These are phyloP conservation scores for Musa schizocarpa DNA, from an alignment of 176 grass and related monocot genomes.

Conservation along the genomic window DNA sequence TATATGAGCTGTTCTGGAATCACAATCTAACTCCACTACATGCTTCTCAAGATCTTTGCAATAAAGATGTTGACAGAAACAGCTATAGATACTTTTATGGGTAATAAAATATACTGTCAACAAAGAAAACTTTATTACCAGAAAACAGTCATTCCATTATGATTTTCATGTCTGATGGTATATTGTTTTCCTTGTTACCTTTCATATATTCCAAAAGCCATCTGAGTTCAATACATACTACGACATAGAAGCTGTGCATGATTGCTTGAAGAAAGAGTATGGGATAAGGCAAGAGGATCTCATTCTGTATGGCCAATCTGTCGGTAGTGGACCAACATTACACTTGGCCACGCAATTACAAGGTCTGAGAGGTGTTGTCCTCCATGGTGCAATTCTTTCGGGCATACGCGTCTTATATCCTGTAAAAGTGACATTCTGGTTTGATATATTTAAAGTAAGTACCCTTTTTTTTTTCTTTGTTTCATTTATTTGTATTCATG, in stretches of 20 bases:
- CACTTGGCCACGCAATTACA: slow-evolving; percentile 69
- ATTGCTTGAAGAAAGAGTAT: slow-evolving; percentile 87
- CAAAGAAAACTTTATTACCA: not conserved
- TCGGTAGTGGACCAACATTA: slow-evolving; percentile 95
- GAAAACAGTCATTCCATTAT: not conserved
- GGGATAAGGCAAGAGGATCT: slow-evolving; percentile 76
- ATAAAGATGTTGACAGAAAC: not conserved
- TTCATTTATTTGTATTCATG: not conserved
- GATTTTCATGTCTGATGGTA: slow-evolving; percentile 8
- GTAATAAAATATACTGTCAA: not conserved
- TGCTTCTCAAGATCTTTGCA: not conserved
- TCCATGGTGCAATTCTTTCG: slow-evolving; percentile 93
- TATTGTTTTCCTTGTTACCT: slow-evolving; percentile 14
- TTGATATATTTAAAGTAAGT: slow-evolving; percentile 98
- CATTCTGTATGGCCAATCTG: slow-evolving; percentile 96
- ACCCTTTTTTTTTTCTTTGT: slow-evolving; percentile 1
- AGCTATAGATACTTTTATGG: not conserved
- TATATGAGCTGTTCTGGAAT: not conserved
- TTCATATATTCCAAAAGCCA: slow-evolving; percentile 44
- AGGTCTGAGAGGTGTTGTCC: slow-evolving; percentile 80
- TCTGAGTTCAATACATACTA: slow-evolving; percentile 92
- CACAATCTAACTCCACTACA: not conserved
- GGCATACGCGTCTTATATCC: slow-evolving; percentile 92
- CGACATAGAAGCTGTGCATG: slow-evolving; percentile 96
- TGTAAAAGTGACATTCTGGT: slow-evolving; percentile 93